Evolutionary conservation across 441 rosid species (phyloP).

Genomic region (Adansonia rubrostipa): DNA sequence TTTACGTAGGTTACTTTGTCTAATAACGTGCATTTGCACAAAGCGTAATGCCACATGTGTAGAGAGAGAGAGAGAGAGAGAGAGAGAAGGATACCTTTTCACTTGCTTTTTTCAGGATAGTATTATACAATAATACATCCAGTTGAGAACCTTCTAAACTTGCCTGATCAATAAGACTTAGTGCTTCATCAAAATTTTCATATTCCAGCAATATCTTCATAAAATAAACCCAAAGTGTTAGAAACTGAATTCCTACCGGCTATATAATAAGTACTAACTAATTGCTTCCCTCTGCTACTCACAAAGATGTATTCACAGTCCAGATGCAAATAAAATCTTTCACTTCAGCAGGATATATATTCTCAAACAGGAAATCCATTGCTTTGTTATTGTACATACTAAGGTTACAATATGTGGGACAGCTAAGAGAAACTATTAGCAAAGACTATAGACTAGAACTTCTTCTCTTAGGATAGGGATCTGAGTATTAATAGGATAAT

Average conservation of each 20-base stretch:
- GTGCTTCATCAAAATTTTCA: conserved; percentile 55
- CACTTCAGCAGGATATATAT: neutral
- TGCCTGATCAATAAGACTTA: conserved; percentile 59
- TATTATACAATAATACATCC: conserved; percentile 62
- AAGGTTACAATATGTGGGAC: conserved; percentile 2
- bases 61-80: conserved; percentile 13
- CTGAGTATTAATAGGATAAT: neutral
- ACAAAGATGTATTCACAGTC: conserved; percentile 5
- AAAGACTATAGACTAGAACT: conserved; percentile 9
- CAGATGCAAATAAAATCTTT: neutral
- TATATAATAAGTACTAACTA: neutral
- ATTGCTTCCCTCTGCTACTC: conserved; percentile 14
- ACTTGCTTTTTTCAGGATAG: conserved; percentile 58
- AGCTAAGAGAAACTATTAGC: neutral
- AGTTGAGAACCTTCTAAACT: conserved; percentile 50
- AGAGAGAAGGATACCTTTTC: conserved; percentile 46
- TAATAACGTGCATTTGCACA: conserved; percentile 1
- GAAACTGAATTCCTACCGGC: conserved; percentile 16
- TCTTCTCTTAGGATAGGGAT: conserved; percentile 10
- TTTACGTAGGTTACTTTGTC: neutral
- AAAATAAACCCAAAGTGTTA: conserved; percentile 24
- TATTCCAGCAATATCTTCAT: conserved; percentile 56
- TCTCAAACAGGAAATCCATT: conserved; percentile 16
- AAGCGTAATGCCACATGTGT: neutral
- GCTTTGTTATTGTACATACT: neutral